phyloP scores from a whole-genome alignment of 345 rosid species.

The Raphanus sativus region DNA sequence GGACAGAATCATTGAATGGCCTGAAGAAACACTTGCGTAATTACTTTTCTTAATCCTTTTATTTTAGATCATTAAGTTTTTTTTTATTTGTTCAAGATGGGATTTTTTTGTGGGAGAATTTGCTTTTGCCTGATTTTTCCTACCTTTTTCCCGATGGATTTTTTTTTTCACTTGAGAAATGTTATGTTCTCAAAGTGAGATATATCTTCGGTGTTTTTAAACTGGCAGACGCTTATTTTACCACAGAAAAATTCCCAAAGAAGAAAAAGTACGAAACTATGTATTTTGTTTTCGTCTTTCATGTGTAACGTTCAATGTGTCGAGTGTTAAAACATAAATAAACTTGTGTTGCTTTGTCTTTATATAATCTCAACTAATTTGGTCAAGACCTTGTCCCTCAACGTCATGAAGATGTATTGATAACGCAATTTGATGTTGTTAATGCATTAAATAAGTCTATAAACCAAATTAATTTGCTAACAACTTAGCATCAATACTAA shows the following conservation, averaged over 20 bases:
- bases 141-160: conserved; percentile 16
- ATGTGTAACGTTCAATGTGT: conserved; percentile 23
- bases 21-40: conserved; percentile 39
- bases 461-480: not conserved
- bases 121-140: conserved; percentile 29
- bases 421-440: not conserved
- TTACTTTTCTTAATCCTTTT: conserved; percentile 7
- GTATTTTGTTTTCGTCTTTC: conserved; percentile 29
- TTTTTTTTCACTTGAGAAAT: conserved; percentile 31
- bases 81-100: conserved; percentile 1
- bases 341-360: conserved; percentile 6
- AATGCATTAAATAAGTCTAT: not conserved
- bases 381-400: not conserved
- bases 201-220: conserved; percentile 30
- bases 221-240: conserved; percentile 19
- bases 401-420: not conserved
- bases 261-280: conserved; percentile 27
- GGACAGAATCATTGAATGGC: conserved; percentile 57
- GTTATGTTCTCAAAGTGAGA: conserved; percentile 25
- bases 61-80: not conserved
- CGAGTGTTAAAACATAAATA: conserved; percentile 23
- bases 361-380: not conserved
- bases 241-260: conserved; percentile 2
- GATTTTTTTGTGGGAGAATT: conserved; percentile 21
- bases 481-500: not conserved